Percentiles rank a stretch among this genome's conserved stretches.
These are phyloP conservation scores for Crithidia fasciculata DNA, from an alignment of 208 protist genomes.

Conservation along the genomic window DNA sequence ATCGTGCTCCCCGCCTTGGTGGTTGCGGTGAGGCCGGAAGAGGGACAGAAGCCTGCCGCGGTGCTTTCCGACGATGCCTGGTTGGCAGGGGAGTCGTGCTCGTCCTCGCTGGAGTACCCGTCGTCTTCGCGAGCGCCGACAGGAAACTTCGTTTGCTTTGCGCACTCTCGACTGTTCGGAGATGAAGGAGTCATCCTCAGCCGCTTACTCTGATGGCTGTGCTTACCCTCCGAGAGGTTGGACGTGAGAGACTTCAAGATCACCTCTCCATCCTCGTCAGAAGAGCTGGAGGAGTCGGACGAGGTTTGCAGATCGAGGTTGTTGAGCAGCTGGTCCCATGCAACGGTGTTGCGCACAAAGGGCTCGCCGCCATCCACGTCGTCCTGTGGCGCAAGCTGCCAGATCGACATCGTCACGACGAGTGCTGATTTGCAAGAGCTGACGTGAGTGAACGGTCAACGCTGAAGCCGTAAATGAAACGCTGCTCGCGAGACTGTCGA, in stretches of 20 bases:
- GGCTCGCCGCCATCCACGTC: background rate
- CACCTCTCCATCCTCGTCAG: background rate
- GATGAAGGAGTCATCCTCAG: background rate
- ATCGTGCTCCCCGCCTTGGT: background rate
- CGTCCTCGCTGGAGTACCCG: constrained; percentile 27
- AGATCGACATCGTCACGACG: constrained; percentile 18
- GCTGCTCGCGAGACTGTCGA: background rate
- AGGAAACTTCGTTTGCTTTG: background rate
- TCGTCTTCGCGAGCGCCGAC: constrained; percentile 11
- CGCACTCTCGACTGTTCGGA: background rate
- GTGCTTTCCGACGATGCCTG: constrained; percentile 3
- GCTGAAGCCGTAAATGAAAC: no score
- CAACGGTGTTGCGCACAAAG: constrained; percentile 18
- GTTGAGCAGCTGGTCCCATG: constrained; percentile 21
- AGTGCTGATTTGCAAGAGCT: background rate
- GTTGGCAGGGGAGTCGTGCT: constrained; percentile 24
- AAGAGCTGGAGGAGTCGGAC: constrained; percentile 6
- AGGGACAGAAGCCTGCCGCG: background rate
- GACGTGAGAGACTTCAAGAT: background rate
- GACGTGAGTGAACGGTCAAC: no score
- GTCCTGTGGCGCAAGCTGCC: constrained; percentile 4
- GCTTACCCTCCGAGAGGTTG: background rate
- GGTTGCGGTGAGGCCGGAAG: background rate
- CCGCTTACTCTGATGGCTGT: background rate
- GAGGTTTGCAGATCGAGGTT: constrained; percentile 14